Percentiles rank a stretch among this genome's conserved stretches.
Conservation (phyloP, 1,139 yeast species). For the Saccharomyces hybrid region DNA sequence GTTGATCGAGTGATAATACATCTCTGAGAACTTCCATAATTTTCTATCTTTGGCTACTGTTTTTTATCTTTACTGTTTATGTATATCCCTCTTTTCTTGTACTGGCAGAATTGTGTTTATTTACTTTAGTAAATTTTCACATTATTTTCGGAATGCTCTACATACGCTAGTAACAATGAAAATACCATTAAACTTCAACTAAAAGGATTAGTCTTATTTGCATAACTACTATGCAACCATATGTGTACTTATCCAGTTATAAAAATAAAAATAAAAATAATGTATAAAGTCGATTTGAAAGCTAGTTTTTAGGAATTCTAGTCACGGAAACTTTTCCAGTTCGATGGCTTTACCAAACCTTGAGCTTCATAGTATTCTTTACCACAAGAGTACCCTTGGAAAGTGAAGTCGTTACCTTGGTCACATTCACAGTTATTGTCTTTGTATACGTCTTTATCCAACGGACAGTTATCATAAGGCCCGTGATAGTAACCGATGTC, state of each 20-base stretch:
- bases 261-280: neutral
- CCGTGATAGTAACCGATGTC: constrained; percentile 55
- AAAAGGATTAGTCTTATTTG: neutral
- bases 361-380: constrained; percentile 45
- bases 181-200: neutral
- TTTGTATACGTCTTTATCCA: constrained; percentile 43
- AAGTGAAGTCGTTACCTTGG: constrained; percentile 59
- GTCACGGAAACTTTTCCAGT: constrained; percentile 39
- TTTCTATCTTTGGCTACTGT: neutral
- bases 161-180: neutral
- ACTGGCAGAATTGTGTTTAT: neutral
- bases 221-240: neutral
- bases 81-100: neutral
- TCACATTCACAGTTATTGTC: constrained; percentile 56
- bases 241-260: neutral
- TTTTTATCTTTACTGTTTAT: neutral
- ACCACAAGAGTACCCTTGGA: constrained; percentile 56
- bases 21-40: neutral
- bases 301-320: neutral
- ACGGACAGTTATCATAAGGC: constrained; percentile 62
- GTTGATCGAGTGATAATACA: neutral
- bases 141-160: neutral
- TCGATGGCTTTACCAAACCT: constrained; percentile 43
- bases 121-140: neutral
- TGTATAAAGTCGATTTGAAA: neutral